Evolutionary conservation across 257 asterid genomes (phyloP).

Genomic region (Nicotiana otophora): DNA sequence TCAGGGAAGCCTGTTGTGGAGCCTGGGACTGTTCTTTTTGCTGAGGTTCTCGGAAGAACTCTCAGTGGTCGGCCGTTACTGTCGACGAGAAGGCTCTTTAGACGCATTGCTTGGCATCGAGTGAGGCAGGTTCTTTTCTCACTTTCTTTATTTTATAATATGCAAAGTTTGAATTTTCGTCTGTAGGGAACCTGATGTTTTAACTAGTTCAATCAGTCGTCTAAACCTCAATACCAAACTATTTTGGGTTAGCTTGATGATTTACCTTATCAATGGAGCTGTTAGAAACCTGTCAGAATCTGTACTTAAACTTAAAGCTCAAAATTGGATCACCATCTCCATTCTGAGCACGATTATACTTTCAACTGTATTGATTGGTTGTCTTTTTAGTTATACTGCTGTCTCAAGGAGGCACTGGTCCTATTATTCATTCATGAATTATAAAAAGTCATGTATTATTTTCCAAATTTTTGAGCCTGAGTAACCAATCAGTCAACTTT

Average conservation of each 20-base stretch:
- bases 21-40: conserved; percentile 69
- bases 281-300: background rate
- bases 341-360: background rate
- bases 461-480: background rate
- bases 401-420: background rate
- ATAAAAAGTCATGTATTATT: background rate
- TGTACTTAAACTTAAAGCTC: background rate
- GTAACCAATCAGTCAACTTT: background rate
- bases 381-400: no score
- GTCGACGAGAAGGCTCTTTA: conserved; percentile 63
- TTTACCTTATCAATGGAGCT: background rate
- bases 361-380: background rate
- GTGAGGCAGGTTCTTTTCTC: conserved; percentile 98
- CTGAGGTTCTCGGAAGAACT: conserved; percentile 95
- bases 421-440: background rate
- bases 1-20: conserved; percentile 80
- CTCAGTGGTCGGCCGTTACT: conserved; percentile 92
- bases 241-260: background rate
- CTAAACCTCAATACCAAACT: background rate
- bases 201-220: background rate
- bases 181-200: background rate
- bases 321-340: background rate
- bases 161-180: background rate
- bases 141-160: conserved; percentile 21
- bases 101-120: conserved; percentile 90